These are phyloP conservation scores for Diplodia mutila DNA, from an alignment of 2,329 filamentous ascomycete genomes.

Conservation along the genomic window DNA sequence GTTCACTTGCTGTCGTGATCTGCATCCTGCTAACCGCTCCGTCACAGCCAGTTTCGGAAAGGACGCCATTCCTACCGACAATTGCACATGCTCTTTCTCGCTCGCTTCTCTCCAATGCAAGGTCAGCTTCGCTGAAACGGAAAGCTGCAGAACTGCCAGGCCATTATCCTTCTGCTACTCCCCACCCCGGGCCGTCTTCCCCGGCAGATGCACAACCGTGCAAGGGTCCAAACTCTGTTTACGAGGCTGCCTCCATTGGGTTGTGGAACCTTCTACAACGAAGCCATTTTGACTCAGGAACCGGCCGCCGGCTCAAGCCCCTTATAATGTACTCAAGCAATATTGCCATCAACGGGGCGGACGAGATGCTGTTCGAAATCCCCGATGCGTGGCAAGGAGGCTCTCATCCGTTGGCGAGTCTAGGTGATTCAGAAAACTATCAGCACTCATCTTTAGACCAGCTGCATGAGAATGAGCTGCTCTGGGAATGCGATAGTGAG, in stretches of 20 bases:
- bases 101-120: slow-evolving; percentile 27
- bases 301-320: slow-evolving; percentile 21
- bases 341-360: neutral
- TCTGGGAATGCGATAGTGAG: neutral
- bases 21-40: neutral
- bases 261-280: slow-evolving; percentile 26
- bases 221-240: slow-evolving; percentile 2
- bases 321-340: neutral
- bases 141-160: slow-evolving; percentile 24
- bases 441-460: neutral
- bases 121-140: slow-evolving; percentile 26
- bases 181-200: slow-evolving; percentile 14
- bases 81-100: slow-evolving; percentile 30
- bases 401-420: neutral
- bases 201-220: neutral
- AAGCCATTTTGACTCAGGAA: slow-evolving; percentile 22
- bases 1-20: neutral
- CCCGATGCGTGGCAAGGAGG: neutral
- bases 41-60: slow-evolving; percentile 24
- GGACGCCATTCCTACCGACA: slow-evolving; percentile 28
- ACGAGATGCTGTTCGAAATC: slow-evolving; percentile 1
- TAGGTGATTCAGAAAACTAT: neutral
- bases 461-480: slow-evolving; percentile 20
- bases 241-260: slow-evolving; percentile 8
- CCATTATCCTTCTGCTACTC: neutral